Base-by-base conservation (phyloP, 2,329 filamentous ascomycete genomes). In the Colletotrichum aenigma region DNA sequence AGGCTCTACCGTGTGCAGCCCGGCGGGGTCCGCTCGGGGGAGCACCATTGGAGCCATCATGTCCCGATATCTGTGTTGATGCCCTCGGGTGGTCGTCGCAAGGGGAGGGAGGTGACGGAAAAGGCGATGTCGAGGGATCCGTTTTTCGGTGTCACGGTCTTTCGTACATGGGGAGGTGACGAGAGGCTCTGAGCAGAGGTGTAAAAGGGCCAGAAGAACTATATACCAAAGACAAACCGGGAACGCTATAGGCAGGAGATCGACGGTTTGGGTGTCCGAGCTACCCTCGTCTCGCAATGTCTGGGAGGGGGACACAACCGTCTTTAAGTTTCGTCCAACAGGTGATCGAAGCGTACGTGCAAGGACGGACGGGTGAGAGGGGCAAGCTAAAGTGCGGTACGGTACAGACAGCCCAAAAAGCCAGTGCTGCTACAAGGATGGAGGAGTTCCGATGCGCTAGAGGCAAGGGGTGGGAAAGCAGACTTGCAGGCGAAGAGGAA, bases 1-100 rank as follows among this genome's bases (percentile, higher is more conserved):
- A 7, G 85, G 85, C 71, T 84, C 81, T 26, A 38, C 32, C 36
- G 36, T 38, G 38, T 73, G 76, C 66, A 77, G 66, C 24, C 24
- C 66, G 26, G 60, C 65, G 62, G 52, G 56, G 6, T 75, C 60
- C 30, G 24, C 64, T 32, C 68, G 65, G 38, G 34, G 21, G 9
- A 60, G 30, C 24, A 64, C 21, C 21, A 66, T 30, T 15, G 75
- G 76, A 30, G 71, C 75, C 75, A 78, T 78, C 56, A 32, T 75
- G 66, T 66, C 21, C 66, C 70, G 12, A 21, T 36, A 38, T 21
- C 30, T 65, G 15, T 61, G 10, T 18, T n/a, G 26, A 43, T 55
- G n/a, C 34, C 66, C 48, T 52, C 26, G 58, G 32, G 64, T 72
- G 15, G 32, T 52, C 16, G 34, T 68, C 34, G 62, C 30, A 32